Evolutionary conservation across 2,329 filamentous ascomycete genomes (phyloP).

Genomic region (Erysiphe neolycopersici): DNA sequence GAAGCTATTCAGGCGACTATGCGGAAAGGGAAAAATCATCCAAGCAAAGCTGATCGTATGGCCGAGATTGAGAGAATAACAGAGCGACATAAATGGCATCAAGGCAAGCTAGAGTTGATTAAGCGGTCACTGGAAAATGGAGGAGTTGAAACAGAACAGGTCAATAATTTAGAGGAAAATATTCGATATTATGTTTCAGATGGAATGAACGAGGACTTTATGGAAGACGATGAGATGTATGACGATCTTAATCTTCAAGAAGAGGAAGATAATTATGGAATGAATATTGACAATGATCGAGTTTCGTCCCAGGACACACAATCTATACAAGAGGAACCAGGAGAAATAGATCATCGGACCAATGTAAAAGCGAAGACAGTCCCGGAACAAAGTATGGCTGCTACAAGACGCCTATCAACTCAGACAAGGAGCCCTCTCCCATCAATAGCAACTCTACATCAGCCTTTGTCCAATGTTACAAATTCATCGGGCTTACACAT

Average conservation of each 20-base stretch:
- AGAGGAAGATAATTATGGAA: conserved; percentile 69
- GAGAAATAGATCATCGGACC: conserved; percentile 27
- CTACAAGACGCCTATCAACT: conserved; percentile 47
- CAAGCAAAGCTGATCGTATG: conserved; percentile 61
- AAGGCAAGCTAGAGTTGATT: conserved; percentile 73
- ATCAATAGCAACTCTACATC: conserved; percentile 73
- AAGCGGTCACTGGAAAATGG: conserved; percentile 80
- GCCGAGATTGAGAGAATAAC: conserved; percentile 60
- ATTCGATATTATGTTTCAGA: conserved; percentile 92
- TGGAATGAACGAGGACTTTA: conserved; percentile 67
- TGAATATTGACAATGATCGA: conserved; percentile 55
- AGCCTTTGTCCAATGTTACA: conserved; percentile 33
- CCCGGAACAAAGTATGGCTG: conserved; percentile 28
- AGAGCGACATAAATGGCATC: conserved; percentile 92
- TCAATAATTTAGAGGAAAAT: conserved; percentile 67
- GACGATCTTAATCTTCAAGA: conserved; percentile 81
- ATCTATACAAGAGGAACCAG: conserved; percentile 63
- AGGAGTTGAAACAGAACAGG: conserved; percentile 62
- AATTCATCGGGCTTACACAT: conserved; percentile 39
- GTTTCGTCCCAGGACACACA: conserved; percentile 89
- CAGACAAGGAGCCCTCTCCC: conserved; percentile 87
- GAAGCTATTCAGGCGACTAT: conserved; percentile 65
- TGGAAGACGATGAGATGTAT: conserved; percentile 86
- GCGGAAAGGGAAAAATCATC: conserved; percentile 86
- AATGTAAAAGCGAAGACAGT: conserved; percentile 22